Base-by-base conservation (phyloP, 495 filamentous ascomycete genomes). In the Hypoxylon subgilvum region DNA sequence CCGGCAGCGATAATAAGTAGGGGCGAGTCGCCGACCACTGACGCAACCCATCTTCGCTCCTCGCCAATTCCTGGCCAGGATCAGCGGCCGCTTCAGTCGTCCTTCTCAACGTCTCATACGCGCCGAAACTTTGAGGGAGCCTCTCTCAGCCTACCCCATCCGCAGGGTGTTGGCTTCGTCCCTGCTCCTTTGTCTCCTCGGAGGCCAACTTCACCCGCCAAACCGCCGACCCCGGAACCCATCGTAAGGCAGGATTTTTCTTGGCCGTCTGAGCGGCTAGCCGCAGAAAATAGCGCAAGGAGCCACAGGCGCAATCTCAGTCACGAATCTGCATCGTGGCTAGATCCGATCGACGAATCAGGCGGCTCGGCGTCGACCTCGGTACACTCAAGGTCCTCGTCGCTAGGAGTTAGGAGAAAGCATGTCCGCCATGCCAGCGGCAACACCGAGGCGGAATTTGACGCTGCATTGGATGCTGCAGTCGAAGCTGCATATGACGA, bases 401-500 rank as follows among this genome's bases (percentile, higher is more conserved):
- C 85, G 2, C 69, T 87, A 34, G 84, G 84, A 44, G 69, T 92
- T 16, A 81, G 84, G 43, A 80, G 86, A 49, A 88, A 87, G 60
- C 82, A 77, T 47, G 83, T 90, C 36, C 81, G 85, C 19, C 80
- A 77, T 16, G 68, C 85, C 3, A 95, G 88, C 65, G 85, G 86
- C 17, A 85, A 83, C 19, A 96, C 91, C 0, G 91, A 96, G 65
- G 90, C 93, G 14, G 93, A 96, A 65, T 97, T 97, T 67, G 91
- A 96, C 74, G 91, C 92, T 25, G 95, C 95, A 22, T 76, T 97
- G 25, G 94, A 98, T 76, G 94, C 91, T 2, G 95, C 95, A 9
- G 90, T 97, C 7, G 94, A 97, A 69, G 92, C 93, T 31, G 94
- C 94, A 16, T 97, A 97, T 69, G 89, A 96, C 69, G 91, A 97